A percentile compares a stretch with the other conserved stretches of the same genome.
Conservation (phyloP, 2,329 filamentous ascomycete species). For the Westerdykella aurantiaca region DNA sequence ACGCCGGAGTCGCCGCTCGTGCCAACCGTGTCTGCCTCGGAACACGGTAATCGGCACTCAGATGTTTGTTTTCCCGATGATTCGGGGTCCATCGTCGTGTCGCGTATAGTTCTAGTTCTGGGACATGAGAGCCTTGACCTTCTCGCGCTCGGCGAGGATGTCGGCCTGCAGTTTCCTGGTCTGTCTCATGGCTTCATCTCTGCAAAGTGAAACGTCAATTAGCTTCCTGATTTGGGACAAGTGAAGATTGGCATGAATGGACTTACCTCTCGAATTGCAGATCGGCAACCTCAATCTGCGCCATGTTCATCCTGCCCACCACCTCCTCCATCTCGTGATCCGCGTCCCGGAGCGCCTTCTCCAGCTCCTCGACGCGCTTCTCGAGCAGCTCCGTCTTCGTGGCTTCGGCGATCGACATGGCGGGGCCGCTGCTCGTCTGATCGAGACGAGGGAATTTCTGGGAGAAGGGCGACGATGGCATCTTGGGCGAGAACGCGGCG, state of each 20-base stretch:
- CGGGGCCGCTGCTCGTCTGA: constrained; percentile 56
- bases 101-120: constrained; percentile 1
- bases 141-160: constrained; percentile 59
- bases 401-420: constrained; percentile 59
- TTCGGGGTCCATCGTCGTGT: no score
- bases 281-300: constrained; percentile 76
- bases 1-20: no score
- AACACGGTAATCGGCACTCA: no score
- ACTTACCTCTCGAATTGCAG: constrained; percentile 61
- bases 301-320: constrained; percentile 72
- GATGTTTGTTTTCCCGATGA: no score
- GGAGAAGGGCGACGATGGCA: constrained; percentile 56
- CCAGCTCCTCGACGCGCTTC: constrained; percentile 74
- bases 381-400: constrained; percentile 70
- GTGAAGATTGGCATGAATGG: constrained; percentile 2
- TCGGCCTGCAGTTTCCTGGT: constrained; percentile 64
- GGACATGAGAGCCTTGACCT: constrained; percentile 48
- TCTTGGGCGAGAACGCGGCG: constrained; percentile 51
- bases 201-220: constrained; percentile 17
- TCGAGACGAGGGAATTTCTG: constrained; percentile 56
- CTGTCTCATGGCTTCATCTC: constrained; percentile 66
- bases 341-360: constrained; percentile 69
- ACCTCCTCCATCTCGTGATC: constrained; percentile 81
- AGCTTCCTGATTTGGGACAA: constrained; percentile 6
- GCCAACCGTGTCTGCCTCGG: no score